These are phyloP conservation scores for Exophiala sp. DNA, from an alignment of 2,329 filamentous ascomycete genomes.

Conservation along the genomic window DNA sequence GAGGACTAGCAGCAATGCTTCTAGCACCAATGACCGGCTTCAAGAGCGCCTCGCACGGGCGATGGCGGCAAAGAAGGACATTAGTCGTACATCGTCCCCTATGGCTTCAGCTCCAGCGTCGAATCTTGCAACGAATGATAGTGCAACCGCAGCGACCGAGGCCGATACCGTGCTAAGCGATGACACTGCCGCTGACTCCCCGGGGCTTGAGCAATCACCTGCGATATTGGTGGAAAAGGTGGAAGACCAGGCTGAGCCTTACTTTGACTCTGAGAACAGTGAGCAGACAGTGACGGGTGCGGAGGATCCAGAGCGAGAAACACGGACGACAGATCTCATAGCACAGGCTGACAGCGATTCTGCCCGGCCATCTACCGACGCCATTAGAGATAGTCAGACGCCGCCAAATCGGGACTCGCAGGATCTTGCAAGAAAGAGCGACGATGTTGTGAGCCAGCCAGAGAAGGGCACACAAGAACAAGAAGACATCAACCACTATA, in stretches of 20 bases:
- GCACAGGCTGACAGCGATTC: background rate
- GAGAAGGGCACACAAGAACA: slow-evolving; percentile 17
- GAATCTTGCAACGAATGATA: slow-evolving; percentile 44
- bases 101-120: slow-evolving; percentile 44
- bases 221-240: background rate
- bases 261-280: background rate
- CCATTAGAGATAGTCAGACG: background rate
- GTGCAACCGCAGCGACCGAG: slow-evolving; percentile 24
- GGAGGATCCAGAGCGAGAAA: background rate
- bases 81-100: slow-evolving; percentile 42
- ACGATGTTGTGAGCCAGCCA: slow-evolving; percentile 20
- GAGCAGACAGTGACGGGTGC: background rate
- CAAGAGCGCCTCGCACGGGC: slow-evolving; percentile 88
- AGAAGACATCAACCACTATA: slow-evolving; percentile 76
- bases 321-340: background rate
- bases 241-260: background rate
- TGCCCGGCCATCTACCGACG: slow-evolving; percentile 6
- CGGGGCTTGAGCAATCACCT: no score
- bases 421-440: slow-evolving; percentile 29
- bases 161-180: background rate
- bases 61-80: slow-evolving; percentile 65
- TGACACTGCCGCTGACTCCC: background rate
- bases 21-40: slow-evolving; percentile 71
- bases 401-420: slow-evolving; percentile 32
- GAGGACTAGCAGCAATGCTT: slow-evolving; percentile 60